Base-by-base conservation (phyloP, 78 protist genomes). In the Bodo saltans region DNA sequence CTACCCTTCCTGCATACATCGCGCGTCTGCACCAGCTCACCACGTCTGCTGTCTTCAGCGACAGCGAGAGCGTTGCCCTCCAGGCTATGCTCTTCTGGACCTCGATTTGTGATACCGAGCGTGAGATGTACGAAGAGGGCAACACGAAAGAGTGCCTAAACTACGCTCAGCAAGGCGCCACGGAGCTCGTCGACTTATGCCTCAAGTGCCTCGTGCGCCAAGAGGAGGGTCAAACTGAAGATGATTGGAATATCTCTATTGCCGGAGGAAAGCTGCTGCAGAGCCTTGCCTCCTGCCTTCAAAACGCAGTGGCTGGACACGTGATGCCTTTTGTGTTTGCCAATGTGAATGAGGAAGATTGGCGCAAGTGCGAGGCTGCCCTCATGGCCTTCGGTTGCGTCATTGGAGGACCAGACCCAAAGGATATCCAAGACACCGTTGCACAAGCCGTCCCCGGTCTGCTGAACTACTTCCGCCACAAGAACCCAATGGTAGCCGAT, bases 11-110 rank as follows among this genome's bases (percentile, higher is more conserved):
- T 0, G 29, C 17, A 29, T 89, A 89, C 88, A 89, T 89, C 83
- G 81, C 76, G 68, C 79, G 75, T 21, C 40, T 90, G 27, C 74
- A 38, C 42, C 33, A 87, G 90, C 34, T 90, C 38, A 92, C 96
- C 30, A 29, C 81, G 27, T 25, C 47, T 1, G 87, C 90, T 4
- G 88, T 94, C 72, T 3, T 76, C 69, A 35, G 25, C 21, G 93
- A 80, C 68, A 82, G 72, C 37, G 97, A 91, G 30, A 89, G 68
- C 32, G 92, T 93, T 1, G 90, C 69, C 1, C 78, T 89, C 75
- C 97, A 93, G 68, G 96, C 97, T 1, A 83, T 96, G 78, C 97
- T 94, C 76, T 94, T 96, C 90, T 96, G 99, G 99, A 75, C 93
- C n/a, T 70, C 93, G 4, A 68, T 95, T 8, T 88, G 93, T 72